These are phyloP conservation scores for Porodaedalea pini DNA, from an alignment of 1,284 basidiomycete species.

Conservation along the genomic window DNA sequence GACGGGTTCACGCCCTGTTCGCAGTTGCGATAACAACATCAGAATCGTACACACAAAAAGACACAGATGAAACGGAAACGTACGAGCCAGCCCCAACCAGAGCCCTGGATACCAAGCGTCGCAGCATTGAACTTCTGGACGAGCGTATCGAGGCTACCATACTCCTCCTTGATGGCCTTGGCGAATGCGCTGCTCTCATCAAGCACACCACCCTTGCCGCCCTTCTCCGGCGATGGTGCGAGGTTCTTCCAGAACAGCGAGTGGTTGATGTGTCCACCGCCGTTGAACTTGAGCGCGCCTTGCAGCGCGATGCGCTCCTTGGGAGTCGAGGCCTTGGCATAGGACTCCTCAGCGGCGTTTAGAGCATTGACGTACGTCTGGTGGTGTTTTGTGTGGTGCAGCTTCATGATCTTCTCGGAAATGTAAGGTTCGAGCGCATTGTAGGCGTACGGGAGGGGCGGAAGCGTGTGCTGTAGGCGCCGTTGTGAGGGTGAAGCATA, in stretches of 20 bases:
- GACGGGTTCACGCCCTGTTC: constrained; percentile 59
- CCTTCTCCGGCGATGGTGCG: constrained; percentile 49
- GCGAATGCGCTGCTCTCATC: constrained; percentile 59
- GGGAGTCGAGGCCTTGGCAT: constrained; percentile 58
- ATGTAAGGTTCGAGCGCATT: constrained; percentile 87
- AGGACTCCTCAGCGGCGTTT: constrained; percentile 73
- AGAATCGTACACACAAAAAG: background rate
- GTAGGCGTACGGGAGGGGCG: constrained; percentile 83
- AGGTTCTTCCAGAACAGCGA: constrained; percentile 94
- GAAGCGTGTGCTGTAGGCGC: constrained; percentile 42
- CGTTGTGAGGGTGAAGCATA: background rate
- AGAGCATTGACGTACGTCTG: constrained; percentile 75
- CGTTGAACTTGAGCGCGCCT: constrained; percentile 70
- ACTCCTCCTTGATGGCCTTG: constrained; percentile 59
- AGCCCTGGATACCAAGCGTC: constrained; percentile 83
- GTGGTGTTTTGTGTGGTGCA: constrained; percentile 89
- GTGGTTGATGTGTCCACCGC: constrained; percentile 84
- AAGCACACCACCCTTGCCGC: constrained; percentile 60
- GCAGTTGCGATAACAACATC: background rate
- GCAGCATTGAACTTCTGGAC: constrained; percentile 71
- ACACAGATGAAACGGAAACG: constrained; percentile 29
- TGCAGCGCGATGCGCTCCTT: constrained; percentile 79
- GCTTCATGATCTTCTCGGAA: constrained; percentile 75
- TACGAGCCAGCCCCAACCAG: constrained; percentile 92
- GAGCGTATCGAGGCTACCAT: constrained; percentile 69